Conservation (phyloP, 2,329 filamentous ascomycete species). For the Scedosporium boydii region DNA sequence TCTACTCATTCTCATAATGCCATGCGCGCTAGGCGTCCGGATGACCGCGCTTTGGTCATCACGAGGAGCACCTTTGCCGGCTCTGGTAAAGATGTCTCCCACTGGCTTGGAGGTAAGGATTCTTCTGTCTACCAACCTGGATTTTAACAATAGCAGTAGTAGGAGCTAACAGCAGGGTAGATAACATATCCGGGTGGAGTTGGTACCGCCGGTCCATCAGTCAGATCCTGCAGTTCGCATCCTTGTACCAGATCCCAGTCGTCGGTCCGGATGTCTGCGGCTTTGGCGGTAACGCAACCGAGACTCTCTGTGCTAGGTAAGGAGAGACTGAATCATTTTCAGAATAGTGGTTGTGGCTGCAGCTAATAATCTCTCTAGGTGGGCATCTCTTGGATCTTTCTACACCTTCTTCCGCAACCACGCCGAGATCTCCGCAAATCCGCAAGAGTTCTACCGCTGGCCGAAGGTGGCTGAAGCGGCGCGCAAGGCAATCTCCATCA, state of each 20-base stretch:
- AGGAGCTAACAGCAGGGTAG: conserved; percentile 33
- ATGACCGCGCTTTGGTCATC: conserved; percentile 58
- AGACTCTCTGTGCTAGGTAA: conserved; percentile 49
- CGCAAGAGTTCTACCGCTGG: conserved; percentile 63
- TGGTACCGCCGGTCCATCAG: conserved; percentile 50
- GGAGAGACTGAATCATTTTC: background rate
- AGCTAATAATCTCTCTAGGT: conserved; percentile 17
- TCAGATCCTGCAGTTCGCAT: conserved; percentile 49
- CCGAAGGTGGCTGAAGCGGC: conserved; percentile 50
- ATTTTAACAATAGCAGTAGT: background rate
- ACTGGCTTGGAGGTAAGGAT: conserved; percentile 52
- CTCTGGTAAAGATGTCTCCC: conserved; percentile 52
- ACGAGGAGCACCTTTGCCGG: conserved; percentile 70
- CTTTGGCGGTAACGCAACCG: conserved; percentile 53
- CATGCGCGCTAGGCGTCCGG: conserved; percentile 56
- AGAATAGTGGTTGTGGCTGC: background rate
- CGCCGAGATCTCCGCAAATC: conserved; percentile 30
- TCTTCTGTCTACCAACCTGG: conserved; percentile 31
- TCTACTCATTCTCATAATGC: conserved; percentile 52
- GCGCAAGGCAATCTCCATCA: conserved; percentile 54
- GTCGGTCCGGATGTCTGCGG: conserved; percentile 70
- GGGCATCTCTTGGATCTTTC: conserved; percentile 58
- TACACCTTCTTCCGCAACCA: conserved; percentile 62
- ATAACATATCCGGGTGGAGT: conserved; percentile 36
- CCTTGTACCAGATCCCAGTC: conserved; percentile 61